A percentile compares a stretch with the other conserved stretches of the same genome.
These are phyloP conservation scores for Hypoxylon lienhwacheense DNA, from an alignment of 495 filamentous ascomycete genomes.

Conservation along the genomic window DNA sequence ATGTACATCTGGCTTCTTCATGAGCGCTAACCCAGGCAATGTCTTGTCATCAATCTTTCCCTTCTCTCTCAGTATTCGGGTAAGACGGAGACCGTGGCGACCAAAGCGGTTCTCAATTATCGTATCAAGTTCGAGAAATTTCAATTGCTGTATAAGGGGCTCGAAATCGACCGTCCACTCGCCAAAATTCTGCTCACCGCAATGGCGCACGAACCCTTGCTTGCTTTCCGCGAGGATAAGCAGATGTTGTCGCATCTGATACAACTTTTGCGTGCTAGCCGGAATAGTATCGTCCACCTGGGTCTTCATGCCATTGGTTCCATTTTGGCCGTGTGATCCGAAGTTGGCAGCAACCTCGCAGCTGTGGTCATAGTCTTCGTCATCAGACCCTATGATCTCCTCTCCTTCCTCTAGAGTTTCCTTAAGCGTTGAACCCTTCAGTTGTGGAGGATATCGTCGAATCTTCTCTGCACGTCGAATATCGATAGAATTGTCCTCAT, in stretches of 20 bases:
- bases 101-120: slow-evolving; percentile 76
- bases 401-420: slow-evolving; percentile 42
- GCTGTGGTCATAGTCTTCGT: slow-evolving; percentile 46
- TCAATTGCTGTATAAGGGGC: slow-evolving; percentile 65
- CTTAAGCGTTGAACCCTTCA: slow-evolving; percentile 30
- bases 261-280: slow-evolving; percentile 57
- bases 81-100: slow-evolving; percentile 71
- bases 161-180: slow-evolving; percentile 82
- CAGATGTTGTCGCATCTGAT: slow-evolving; percentile 69
- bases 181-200: slow-evolving; percentile 56
- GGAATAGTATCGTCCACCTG: slow-evolving; percentile 38
- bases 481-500: slow-evolving; percentile 43
- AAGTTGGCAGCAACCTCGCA: slow-evolving; percentile 21
- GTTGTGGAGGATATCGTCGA: slow-evolving; percentile 38
- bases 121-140: slow-evolving; percentile 73
- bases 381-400: slow-evolving; percentile 47
- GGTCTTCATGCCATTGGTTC: slow-evolving; percentile 30
- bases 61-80: slow-evolving; percentile 77
- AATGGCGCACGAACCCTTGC: slow-evolving; percentile 65
- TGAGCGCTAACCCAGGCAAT: slow-evolving; percentile 69
- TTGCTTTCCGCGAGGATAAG: slow-evolving; percentile 71
- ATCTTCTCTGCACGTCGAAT: slow-evolving; percentile 47
- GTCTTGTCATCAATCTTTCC: slow-evolving; percentile 92
- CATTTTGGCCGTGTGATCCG: slow-evolving; percentile 32
- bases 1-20: slow-evolving; percentile 79